Percentiles rank a stretch among this genome's conserved stretches.
phyloP scores from a whole-genome alignment of 139 green algal genomes.

The Chlamydomonas applanata region DNA sequence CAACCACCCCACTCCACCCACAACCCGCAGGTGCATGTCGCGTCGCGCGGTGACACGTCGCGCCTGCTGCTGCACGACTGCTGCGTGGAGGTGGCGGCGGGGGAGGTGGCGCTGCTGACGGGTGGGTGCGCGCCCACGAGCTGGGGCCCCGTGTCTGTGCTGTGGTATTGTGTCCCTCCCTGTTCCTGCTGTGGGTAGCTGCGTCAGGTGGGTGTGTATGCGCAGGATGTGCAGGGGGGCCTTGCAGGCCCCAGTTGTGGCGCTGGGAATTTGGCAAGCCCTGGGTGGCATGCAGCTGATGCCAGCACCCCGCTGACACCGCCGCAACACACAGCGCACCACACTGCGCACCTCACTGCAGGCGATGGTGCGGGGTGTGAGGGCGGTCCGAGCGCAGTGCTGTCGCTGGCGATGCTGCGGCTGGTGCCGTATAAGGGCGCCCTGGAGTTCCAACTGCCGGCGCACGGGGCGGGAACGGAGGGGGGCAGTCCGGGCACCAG shows the following conservation, averaged over 20 bases:
- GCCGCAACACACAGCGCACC: too few species aligned
- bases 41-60: background rate
- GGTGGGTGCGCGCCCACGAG: background rate
- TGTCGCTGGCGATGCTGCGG: background rate
- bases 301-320: too few species aligned
- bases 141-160: too few species aligned
- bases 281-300: too few species aligned
- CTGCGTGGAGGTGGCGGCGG: background rate
- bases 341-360: too few species aligned
- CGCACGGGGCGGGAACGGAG: background rate
- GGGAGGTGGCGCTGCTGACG: constrained; percentile 1
- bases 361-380: background rate
- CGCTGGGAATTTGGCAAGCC: too few species aligned
- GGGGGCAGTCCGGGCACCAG: background rate
- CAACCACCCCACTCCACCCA: background rate
- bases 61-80: constrained; percentile 8
- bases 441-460: constrained; percentile 10
- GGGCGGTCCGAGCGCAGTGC: background rate
- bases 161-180: too few species aligned
- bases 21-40: constrained; percentile 8
- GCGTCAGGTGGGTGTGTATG: too few species aligned
- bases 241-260: too few species aligned
- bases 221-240: too few species aligned
- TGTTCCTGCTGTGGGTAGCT: too few species aligned
- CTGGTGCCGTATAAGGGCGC: background rate